phyloP scores from a whole-genome alignment of 768 basidiomycete genomes.

The Podaxis carcinomalis region DNA sequence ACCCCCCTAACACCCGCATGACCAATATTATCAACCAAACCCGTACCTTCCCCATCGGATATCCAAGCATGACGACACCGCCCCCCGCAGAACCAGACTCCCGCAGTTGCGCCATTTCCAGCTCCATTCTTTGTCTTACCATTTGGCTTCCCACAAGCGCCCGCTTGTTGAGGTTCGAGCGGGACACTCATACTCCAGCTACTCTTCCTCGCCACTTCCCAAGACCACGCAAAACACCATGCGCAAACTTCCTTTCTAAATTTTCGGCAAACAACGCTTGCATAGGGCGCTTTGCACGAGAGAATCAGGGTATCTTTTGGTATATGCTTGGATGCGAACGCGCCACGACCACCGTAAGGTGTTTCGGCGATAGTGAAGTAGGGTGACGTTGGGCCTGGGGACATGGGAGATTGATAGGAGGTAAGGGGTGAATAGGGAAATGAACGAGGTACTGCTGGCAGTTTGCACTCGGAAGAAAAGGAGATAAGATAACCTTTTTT shows the following conservation, averaged over 20 bases:
- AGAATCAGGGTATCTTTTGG: conserved; percentile 40
- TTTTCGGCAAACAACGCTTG: conserved; percentile 53
- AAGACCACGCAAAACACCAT: conserved; percentile 59
- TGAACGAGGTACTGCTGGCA: neutral
- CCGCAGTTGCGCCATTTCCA: conserved; percentile 23
- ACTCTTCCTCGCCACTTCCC: conserved; percentile 35
- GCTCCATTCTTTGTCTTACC: neutral
- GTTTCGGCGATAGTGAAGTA: conserved; percentile 29
- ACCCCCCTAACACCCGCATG: conserved; percentile 26
- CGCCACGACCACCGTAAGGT: conserved; percentile 46
- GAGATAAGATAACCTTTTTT: conserved; percentile 6
- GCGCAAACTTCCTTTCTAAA: conserved; percentile 67
- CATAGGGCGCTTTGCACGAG: conserved; percentile 45
- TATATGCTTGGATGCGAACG: conserved; percentile 42
- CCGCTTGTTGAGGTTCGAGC: conserved; percentile 8
- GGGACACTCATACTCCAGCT: conserved; percentile 34
- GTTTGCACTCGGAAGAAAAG: neutral
- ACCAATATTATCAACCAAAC: conserved; percentile 7
- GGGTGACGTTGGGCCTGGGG: neutral
- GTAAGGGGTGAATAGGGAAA: neutral
- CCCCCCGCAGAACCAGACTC: conserved; percentile 55
- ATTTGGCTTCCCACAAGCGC: neutral
- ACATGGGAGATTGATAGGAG: neutral
- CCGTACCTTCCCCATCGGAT: conserved; percentile 18
- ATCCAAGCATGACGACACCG: conserved; percentile 44